Conservation (phyloP, 2,329 filamentous ascomycete species). For the Fulvia fulva region DNA sequence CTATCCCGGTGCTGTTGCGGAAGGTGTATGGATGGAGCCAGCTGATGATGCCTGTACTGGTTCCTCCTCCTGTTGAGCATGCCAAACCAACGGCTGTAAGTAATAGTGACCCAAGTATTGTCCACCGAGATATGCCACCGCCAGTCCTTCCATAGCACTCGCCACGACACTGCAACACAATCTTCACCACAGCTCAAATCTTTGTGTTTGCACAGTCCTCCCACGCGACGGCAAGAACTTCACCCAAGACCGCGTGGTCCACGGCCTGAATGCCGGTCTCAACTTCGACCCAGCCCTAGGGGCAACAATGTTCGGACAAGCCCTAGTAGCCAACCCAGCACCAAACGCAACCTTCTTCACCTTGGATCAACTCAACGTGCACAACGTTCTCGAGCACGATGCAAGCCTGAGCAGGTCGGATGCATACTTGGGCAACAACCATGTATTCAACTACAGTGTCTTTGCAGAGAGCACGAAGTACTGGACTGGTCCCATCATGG, state of each 20-base stretch:
- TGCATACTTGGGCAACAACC: constrained; percentile 49
- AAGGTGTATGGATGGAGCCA: not conserved
- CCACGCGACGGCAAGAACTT: not conserved
- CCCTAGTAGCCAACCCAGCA: constrained; percentile 18
- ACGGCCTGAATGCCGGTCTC: constrained; percentile 17
- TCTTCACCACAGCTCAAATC: too few relatives aligned
- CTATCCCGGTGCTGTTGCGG: not conserved
- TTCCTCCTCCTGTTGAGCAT: too few relatives aligned
- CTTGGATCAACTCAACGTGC: constrained; percentile 15
- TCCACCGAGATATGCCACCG: too few relatives aligned
- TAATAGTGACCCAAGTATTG: too few relatives aligned
- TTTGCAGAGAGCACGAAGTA: constrained; percentile 46
- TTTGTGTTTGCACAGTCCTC: not conserved
- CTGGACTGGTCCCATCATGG: constrained; percentile 44
- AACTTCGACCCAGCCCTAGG: constrained; percentile 18
- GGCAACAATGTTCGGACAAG: constrained; percentile 20
- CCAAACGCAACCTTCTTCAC: constrained; percentile 23
- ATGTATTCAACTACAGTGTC: constrained; percentile 50
- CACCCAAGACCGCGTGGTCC: constrained; percentile 5
- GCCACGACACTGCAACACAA: too few relatives aligned
- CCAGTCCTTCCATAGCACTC: too few relatives aligned
- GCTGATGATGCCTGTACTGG: not conserved
- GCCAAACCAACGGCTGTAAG: too few relatives aligned
- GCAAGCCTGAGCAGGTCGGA: constrained; percentile 43
- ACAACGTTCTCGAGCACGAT: constrained; percentile 22